Conservation (phyloP, 495 filamentous ascomycete genomes). For the Talaromyces thailandensis region DNA sequence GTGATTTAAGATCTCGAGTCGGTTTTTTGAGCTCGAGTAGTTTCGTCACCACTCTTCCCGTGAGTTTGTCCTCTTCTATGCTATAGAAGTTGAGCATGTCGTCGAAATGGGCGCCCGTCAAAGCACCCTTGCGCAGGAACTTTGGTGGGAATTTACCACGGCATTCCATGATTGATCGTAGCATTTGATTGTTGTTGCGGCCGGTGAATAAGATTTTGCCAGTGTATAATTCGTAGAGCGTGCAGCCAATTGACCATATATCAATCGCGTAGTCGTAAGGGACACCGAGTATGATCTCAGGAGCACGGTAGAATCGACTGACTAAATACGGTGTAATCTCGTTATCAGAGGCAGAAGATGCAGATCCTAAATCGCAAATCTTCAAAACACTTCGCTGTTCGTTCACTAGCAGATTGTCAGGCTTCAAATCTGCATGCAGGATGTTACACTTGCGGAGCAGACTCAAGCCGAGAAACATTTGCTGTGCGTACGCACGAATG, state of each 20-base stretch:
- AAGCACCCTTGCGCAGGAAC: conserved; percentile 68
- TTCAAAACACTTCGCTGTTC: conserved; percentile 80
- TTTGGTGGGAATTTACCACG: conserved; percentile 87
- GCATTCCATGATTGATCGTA: conserved; percentile 90
- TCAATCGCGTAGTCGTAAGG: conserved; percentile 91
- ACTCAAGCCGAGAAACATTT: conserved; percentile 84
- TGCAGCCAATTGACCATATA: conserved; percentile 96
- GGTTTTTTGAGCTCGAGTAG: conserved; percentile 70
- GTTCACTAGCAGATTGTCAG: conserved; percentile 91
- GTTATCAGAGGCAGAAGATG: conserved; percentile 79
- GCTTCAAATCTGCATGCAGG: conserved; percentile 91
- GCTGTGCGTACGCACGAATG: conserved; percentile 80
- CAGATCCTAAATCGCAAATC: conserved; percentile 92
- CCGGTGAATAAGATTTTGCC: conserved; percentile 96
- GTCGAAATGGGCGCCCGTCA: conserved; percentile 74
- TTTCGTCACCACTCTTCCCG: conserved; percentile 66
- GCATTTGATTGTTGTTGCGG: conserved; percentile 95
- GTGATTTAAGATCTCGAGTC: conserved; percentile 68
- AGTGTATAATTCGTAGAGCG: conserved; percentile 91
- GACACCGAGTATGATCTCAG: conserved; percentile 95
- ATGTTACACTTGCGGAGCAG: conserved; percentile 86
- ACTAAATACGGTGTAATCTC: conserved; percentile 91
- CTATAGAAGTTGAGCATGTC: conserved; percentile 80
- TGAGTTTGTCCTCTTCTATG: conserved; percentile 74
- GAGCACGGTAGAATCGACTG: conserved; percentile 93